A percentile compares a stretch with the other conserved stretches of the same genome.
These are phyloP conservation scores for Apiospora phragmitis DNA, from an alignment of 2,329 filamentous ascomycete species.

Conservation along the genomic window DNA sequence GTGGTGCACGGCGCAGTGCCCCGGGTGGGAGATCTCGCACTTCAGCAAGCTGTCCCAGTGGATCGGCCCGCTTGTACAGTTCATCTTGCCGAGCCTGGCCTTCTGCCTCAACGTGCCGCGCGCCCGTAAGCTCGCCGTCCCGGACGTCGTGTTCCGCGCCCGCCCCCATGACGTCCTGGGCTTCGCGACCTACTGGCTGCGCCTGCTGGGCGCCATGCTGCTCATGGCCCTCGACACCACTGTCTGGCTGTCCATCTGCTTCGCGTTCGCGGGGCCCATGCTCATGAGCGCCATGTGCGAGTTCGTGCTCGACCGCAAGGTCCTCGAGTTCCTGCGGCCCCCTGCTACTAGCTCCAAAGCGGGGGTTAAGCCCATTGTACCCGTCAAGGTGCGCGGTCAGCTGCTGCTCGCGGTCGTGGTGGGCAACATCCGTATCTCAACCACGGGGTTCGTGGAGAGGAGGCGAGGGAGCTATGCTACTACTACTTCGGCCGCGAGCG, in stretches of 20 bases:
- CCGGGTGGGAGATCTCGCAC: constrained; percentile 33
- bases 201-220: constrained; percentile 25
- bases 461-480: constrained; percentile 6
- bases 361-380: constrained; percentile 16
- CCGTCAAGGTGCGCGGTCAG: constrained; percentile 25
- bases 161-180: constrained; percentile 54
- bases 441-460: constrained; percentile 21
- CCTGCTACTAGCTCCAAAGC: not conserved
- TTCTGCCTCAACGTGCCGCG: constrained; percentile 38
- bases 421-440: constrained; percentile 33
- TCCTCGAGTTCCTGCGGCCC: constrained; percentile 29
- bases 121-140: constrained; percentile 30
- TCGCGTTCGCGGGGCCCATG: constrained; percentile 32
- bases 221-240: constrained; percentile 27
- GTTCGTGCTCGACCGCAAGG: constrained; percentile 30
- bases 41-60: constrained; percentile 29
- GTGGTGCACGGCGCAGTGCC: constrained; percentile 30
- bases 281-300: constrained; percentile 31
- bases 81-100: constrained; percentile 36
- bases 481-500: constrained; percentile 10
- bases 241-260: constrained; percentile 30
- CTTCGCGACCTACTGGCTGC: constrained; percentile 27
- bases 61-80: constrained; percentile 35
- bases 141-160: constrained; percentile 55
- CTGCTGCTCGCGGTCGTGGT: constrained; percentile 30